A percentile compares a stretch with the other conserved stretches of the same genome.
Evolutionary conservation across 176 grass and related monocot genomes (phyloP).

Genomic region (Carex myosuroides): DNA sequence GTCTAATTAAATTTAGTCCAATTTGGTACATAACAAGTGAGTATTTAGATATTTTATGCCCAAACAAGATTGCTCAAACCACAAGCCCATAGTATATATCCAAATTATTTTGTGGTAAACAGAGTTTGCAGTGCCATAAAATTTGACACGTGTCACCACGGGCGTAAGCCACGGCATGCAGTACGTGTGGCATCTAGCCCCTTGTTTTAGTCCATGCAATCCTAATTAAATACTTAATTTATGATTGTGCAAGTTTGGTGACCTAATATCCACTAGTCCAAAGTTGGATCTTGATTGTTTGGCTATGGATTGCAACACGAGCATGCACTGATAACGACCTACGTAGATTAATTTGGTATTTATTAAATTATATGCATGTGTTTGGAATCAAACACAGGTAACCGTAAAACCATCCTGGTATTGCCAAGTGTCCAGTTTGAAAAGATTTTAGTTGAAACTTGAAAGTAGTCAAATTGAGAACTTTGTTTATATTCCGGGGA

Average conservation of each 20-base stretch:
- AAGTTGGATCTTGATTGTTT: constrained; percentile 8
- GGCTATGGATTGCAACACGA: not conserved
- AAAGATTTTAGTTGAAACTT: not conserved
- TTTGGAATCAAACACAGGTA: not conserved
- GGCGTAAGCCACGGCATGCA: not conserved
- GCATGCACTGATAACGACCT: not conserved
- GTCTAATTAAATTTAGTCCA: not conserved
- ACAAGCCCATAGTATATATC: not conserved
- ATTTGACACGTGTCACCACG: not conserved
- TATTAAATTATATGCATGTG: not conserved
- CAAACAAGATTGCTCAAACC: not conserved
- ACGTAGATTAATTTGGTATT: not conserved
- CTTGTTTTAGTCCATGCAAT: not conserved
- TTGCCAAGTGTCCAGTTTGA: not conserved
- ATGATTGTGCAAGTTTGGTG: constrained; percentile 10
- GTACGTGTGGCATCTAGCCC: not conserved
- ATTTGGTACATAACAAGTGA: not conserved
- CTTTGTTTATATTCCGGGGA: not conserved
- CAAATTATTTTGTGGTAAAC: not conserved
- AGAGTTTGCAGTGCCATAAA: not conserved
- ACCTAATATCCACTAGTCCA: constrained; percentile 10
- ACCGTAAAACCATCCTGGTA: not conserved
- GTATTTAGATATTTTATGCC: not conserved
- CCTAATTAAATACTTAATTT: not conserved
- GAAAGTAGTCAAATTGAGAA: not conserved